These are phyloP conservation scores for Fusarium neocosmosporiellum DNA, from an alignment of 2,329 filamentous ascomycete genomes.

Conservation along the genomic window DNA sequence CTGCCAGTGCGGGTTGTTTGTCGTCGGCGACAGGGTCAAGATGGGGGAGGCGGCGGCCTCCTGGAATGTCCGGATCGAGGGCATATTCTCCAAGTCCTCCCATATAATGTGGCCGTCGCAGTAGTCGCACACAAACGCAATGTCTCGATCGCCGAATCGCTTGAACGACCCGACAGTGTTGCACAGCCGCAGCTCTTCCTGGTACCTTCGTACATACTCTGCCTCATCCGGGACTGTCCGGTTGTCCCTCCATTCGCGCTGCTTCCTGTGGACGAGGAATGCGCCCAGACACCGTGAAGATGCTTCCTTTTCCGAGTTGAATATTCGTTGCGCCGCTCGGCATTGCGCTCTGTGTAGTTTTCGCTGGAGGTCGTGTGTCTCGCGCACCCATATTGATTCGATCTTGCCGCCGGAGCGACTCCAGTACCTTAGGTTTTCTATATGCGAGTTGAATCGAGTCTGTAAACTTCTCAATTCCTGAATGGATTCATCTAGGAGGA, in stretches of 20 bases:
- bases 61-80: conserved; percentile 55
- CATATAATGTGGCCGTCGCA: conserved; percentile 71
- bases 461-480: conserved; percentile 60
- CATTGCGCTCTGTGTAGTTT: conserved; percentile 69
- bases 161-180: conserved; percentile 66
- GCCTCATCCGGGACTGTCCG: conserved; percentile 38
- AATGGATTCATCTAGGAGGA: conserved; percentile 61
- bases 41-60: conserved; percentile 39
- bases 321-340: conserved; percentile 67
- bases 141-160: conserved; percentile 64
- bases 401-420: conserved; percentile 64
- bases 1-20: conserved; percentile 61
- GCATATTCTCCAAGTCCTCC: conserved; percentile 66
- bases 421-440: conserved; percentile 66
- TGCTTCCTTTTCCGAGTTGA: conserved; percentile 61
- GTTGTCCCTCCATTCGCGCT: conserved; percentile 51
- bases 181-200: conserved; percentile 64
- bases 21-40: conserved; percentile 40
- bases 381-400: conserved; percentile 65
- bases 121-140: conserved; percentile 70
- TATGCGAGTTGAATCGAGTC: conserved; percentile 59
- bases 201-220: conserved; percentile 52
- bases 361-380: conserved; percentile 60
- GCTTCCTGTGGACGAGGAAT: conserved; percentile 63
- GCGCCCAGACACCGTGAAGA: conserved; percentile 66